A percentile compares a stretch with the other conserved stretches of the same genome.
These are phyloP conservation scores for Ricinus communis DNA, from an alignment of 345 rosid species.

Conservation along the genomic window DNA sequence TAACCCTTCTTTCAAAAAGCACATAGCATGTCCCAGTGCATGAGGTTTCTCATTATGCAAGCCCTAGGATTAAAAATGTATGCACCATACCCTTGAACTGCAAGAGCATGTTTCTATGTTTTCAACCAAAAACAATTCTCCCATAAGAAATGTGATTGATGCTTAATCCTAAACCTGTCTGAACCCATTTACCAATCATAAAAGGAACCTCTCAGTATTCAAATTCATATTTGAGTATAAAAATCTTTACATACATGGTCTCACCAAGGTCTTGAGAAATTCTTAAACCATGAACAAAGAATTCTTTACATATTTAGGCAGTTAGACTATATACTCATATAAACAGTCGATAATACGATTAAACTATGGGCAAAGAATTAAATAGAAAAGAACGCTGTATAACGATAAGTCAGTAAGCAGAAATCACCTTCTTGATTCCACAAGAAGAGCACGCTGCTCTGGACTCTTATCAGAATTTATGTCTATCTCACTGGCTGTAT, in stretches of 20 bases:
- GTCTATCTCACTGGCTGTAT: conserved; percentile 49
- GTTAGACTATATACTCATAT: too few relatives aligned
- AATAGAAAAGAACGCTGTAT: background rate
- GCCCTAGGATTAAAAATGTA: background rate
- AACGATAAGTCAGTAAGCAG: background rate
- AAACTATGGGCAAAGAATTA: too few relatives aligned
- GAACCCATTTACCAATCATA: background rate
- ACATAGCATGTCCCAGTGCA: background rate
- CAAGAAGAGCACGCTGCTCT: conserved; percentile 77
- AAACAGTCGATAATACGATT: too few relatives aligned
- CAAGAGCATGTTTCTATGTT: background rate
- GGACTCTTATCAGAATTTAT: conserved; percentile 41
- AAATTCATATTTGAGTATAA: too few relatives aligned
- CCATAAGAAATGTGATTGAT: background rate
- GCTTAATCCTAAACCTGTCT: background rate
- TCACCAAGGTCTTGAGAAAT: background rate
- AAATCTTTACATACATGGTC: background rate
- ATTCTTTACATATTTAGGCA: too few relatives aligned
- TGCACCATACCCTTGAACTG: background rate
- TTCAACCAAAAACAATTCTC: background rate
- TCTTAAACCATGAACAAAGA: background rate
- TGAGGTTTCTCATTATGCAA: too few relatives aligned
- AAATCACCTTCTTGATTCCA: conserved; percentile 71
- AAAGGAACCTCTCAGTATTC: background rate
- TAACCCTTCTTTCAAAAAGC: background rate